Percentiles rank a stretch among this genome's conserved stretches.
Conservation (phyloP, 352 stramenopile genomes). For the Globisporangium emineosum region DNA sequence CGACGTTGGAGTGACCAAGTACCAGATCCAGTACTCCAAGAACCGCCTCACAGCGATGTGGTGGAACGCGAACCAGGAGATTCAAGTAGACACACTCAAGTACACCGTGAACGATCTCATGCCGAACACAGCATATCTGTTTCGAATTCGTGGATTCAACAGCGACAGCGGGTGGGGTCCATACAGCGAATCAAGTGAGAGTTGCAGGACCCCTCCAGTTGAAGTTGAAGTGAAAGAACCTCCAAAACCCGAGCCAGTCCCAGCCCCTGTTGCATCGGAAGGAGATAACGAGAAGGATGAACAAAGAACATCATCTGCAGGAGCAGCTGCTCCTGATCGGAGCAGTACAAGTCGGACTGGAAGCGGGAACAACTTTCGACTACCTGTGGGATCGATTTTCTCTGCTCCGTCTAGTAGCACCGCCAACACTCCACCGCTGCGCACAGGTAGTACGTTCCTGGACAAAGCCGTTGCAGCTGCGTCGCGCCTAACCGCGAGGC, state of each 20-base stretch:
- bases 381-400: constrained; percentile 15
- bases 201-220: constrained; percentile 43
- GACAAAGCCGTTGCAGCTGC: constrained; percentile 71
- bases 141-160: constrained; percentile 61
- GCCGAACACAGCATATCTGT: constrained; percentile 62
- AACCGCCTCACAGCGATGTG: constrained; percentile 78
- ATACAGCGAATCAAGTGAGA: constrained; percentile 69
- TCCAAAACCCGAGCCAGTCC: constrained; percentile 9
- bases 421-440: constrained; percentile 25
- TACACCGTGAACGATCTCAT: constrained; percentile 53
- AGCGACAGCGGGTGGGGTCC: constrained; percentile 60
- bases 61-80: constrained; percentile 73
- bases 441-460: constrained; percentile 67
- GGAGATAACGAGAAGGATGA: constrained; percentile 5
- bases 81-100: constrained; percentile 49
- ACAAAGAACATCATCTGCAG: constrained; percentile 2
- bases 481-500: constrained; percentile 36
- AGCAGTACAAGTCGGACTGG: constrained; percentile 14
- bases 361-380: constrained; percentile 19
- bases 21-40: constrained; percentile 82
- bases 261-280: constrained; percentile 1
- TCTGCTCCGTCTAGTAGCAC: constrained; percentile 6
- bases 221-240: constrained; percentile 12
- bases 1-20: constrained; percentile 55
- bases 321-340: background rate